Conservation (phyloP, 352 stramenopile genomes). For the Globisporangium lucens region DNA sequence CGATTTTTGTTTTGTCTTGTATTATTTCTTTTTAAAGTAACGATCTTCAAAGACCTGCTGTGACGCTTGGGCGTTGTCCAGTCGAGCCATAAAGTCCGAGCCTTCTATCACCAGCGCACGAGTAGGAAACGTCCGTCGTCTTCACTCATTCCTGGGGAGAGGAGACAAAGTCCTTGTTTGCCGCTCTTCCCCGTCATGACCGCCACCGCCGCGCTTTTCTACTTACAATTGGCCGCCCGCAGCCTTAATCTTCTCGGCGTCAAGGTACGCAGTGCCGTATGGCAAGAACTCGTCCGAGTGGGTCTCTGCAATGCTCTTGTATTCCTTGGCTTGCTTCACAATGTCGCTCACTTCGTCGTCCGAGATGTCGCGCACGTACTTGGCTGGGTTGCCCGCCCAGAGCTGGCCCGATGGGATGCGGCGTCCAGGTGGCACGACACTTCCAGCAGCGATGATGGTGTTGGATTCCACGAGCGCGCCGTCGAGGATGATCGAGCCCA, state of each 20-base stretch:
- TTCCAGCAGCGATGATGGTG: constrained; percentile 93
- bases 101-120: background rate
- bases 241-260: constrained; percentile 86
- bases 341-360: constrained; percentile 91
- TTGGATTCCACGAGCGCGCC: constrained; percentile 91
- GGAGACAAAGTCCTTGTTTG: background rate
- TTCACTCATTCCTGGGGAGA: constrained; percentile 5
- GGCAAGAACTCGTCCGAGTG: constrained; percentile 90
- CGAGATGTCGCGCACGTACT: constrained; percentile 92
- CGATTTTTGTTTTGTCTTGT: constrained; percentile 12
- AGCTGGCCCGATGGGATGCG: constrained; percentile 91
- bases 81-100: background rate
- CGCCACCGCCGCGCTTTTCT: constrained; percentile 19
- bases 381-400: constrained; percentile 96
- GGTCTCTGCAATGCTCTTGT: constrained; percentile 80
- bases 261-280: constrained; percentile 87
- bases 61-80: background rate
- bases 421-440: constrained; percentile 88
- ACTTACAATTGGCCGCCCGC: constrained; percentile 72
- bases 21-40: constrained; percentile 23
- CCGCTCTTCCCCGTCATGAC: background rate
- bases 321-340: constrained; percentile 80
- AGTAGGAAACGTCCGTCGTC: background rate
- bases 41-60: constrained; percentile 2
- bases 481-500: constrained; percentile 94